A percentile compares a stretch with the other conserved stretches of the same genome.
Conservation (phyloP, 2,329 filamentous ascomycete genomes). For the Xylaria sp. region DNA sequence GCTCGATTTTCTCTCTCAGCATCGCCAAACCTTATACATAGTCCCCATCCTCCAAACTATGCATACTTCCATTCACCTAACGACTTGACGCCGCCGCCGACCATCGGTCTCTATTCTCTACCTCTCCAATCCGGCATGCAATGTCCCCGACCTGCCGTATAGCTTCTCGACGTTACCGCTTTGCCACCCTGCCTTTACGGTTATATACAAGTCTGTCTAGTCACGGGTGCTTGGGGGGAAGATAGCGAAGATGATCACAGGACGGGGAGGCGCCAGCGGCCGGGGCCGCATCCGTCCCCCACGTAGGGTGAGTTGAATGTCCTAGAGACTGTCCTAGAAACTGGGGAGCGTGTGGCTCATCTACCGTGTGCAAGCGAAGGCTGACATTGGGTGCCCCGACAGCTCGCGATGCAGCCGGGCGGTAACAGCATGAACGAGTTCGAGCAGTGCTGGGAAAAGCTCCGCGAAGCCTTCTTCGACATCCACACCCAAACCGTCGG, state of each 20-base stretch:
- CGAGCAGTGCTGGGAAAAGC: constrained; percentile 82
- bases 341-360: not conserved
- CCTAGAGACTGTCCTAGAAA: not conserved
- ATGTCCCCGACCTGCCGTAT: not conserved
- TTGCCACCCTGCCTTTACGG: not conserved
- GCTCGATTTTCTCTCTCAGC: no score
- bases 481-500: constrained; percentile 95
- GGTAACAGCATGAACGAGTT: constrained; percentile 77
- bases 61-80: not conserved
- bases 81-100: not conserved
- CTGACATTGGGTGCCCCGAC: constrained; percentile 35
- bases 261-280: constrained; percentile 48
- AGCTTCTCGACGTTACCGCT: not conserved
- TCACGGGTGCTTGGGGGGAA: not conserved
- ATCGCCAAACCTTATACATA: not conserved
- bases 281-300: constrained; percentile 50
- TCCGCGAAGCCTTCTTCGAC: constrained; percentile 81
- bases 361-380: not conserved
- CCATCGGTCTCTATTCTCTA: not conserved
- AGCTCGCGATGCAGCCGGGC: constrained; percentile 51
- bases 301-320: constrained; percentile 45
- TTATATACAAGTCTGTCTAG: not conserved
- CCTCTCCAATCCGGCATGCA: constrained; percentile 20
- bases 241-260: constrained; percentile 48
- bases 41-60: not conserved